Percentiles rank a stretch among this genome's conserved stretches.
phyloP scores from a whole-genome alignment of 1,284 basidiomycete genomes.

The Melanopsichium pennsylvanicum region DNA sequence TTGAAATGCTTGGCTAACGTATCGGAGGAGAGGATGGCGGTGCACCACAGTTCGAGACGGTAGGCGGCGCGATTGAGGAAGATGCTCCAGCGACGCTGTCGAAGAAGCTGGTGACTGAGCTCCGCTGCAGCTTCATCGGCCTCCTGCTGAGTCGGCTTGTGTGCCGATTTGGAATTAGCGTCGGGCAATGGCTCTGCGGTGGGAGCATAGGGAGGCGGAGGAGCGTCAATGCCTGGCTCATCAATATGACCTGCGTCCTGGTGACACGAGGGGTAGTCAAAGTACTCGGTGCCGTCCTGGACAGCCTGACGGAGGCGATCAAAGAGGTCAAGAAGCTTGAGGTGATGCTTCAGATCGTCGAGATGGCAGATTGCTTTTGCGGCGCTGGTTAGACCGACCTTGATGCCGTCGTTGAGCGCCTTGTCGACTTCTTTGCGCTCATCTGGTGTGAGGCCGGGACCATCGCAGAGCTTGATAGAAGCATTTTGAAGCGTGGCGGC shows the following conservation, averaged over 20 bases:
- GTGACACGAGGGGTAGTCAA: conserved; percentile 35
- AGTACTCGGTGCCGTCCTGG: conserved; percentile 33
- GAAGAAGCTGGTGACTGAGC: conserved; percentile 17
- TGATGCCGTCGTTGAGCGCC: conserved; percentile 26
- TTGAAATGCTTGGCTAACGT: conserved; percentile 2
- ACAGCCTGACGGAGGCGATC: conserved; percentile 34
- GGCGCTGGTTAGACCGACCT: conserved; percentile 13
- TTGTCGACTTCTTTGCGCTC: conserved; percentile 34
- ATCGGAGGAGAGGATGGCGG: conserved; percentile 24
- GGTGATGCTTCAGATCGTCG: conserved; percentile 32
- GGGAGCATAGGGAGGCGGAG: conserved; percentile 38
- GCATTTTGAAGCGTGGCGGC: conserved; percentile 13
- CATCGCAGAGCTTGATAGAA: conserved; percentile 34
- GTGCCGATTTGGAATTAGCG: conserved; percentile 15
- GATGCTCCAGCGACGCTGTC: conserved; percentile 41
- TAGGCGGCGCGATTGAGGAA: conserved; percentile 47
- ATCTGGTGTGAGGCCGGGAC: conserved; percentile 17
- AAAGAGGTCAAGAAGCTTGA: conserved; percentile 42
- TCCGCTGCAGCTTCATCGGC: conserved; percentile 21
- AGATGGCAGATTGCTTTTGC: conserved; percentile 5
- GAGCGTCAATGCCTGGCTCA: conserved; percentile 38
- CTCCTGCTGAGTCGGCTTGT: conserved; percentile 16
- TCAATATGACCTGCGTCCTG: conserved; percentile 27
- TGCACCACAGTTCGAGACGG: conserved; percentile 49
- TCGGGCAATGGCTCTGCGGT: conserved; percentile 16